Evolutionary conservation across 129 eudicot genomes (phyloP).

Genomic region (Pulicaria dysenterica): DNA sequence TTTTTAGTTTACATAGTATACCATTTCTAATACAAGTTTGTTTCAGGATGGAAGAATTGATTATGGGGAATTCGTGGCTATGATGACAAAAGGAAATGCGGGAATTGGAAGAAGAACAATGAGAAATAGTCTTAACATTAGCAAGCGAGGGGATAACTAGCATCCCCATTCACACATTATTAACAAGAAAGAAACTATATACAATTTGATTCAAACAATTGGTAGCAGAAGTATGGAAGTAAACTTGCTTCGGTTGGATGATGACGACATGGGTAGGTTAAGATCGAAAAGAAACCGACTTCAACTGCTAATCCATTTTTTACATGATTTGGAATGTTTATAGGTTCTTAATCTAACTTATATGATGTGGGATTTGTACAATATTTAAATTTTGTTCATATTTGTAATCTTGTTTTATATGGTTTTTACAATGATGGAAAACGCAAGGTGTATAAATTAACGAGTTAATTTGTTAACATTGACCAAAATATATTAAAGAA

Average conservation of each 20-base stretch:
- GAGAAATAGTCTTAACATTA: conserved; percentile 76
- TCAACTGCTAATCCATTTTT: background rate
- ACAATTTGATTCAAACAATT: conserved; percentile 6
- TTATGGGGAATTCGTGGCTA: conserved; percentile 86
- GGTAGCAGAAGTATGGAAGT: background rate
- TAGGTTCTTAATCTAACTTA: background rate
- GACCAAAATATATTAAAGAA: no score
- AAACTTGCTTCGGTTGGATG: background rate
- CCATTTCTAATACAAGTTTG: background rate
- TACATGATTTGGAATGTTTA: background rate
- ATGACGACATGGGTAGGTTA: background rate
- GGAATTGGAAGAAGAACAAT: conserved; percentile 89
- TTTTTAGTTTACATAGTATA: conserved; percentile 1
- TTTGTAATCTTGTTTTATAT: no score
- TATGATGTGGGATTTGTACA: background rate
- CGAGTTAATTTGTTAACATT: no score
- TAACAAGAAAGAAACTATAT: background rate
- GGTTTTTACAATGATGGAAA: no score
- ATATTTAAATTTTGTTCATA: background rate
- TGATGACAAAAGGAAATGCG: conserved; percentile 90
- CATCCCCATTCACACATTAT: conserved; percentile 2
- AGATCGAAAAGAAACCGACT: background rate
- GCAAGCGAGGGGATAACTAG: conserved; percentile 50
- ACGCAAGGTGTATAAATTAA: no score
- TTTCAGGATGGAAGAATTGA: conserved; percentile 65